Evolutionary conservation across 352 stramenopile species (phyloP), one percentile per base, ranked within the genome.

Genomic region (Phytophthora quininea): DNA sequence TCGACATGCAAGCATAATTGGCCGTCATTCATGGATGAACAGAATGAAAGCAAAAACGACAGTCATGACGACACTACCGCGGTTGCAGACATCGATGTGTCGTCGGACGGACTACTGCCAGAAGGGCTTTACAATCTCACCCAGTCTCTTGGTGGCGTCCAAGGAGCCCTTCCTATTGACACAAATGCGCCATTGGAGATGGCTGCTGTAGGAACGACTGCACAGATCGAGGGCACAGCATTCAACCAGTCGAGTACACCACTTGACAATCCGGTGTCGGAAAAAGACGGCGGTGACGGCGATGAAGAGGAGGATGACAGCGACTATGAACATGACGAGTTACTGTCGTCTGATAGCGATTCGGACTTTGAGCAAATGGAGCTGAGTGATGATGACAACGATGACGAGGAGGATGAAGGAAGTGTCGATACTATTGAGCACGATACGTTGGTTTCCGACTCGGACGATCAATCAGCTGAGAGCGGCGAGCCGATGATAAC

Each of bases 1-100:
- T 67, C 61, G n/a, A 96, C 88, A 2, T 96, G 88, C 38, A 76
- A 89, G 35, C 88, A 96, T 64, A 96, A 96, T 51, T 93, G 85
- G 80, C 88, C 88, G 4, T 77, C 83, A 2, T 92, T 91, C 37
- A 88, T 94, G 51, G 71, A 83, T 68, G 57, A 82, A 80, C 57
- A 48, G 52, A 63, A 75, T 62, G 54, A 82, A 69, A 52, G 46
- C 61, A 63, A 79, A 47, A 61, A 79, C 11, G 62, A 30, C 14
- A 69, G 61, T 37, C 49, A 67, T 29, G 30, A 38, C 7, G 2
- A 38, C 37, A 47, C 4, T 35, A 54, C 27, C 7, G 27, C 37
- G 4, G 43, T 60, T n/a, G 7, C 11, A 19, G 47, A 53, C 24
- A 14, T 53, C 47, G 27, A 19, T 8, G 43, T n/a, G 9, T 8